Percentiles rank a stretch among this genome's conserved stretches.
Conservation (phyloP, 371 early-diverging fungal genomes). For the Blakeslea trispora region DNA sequence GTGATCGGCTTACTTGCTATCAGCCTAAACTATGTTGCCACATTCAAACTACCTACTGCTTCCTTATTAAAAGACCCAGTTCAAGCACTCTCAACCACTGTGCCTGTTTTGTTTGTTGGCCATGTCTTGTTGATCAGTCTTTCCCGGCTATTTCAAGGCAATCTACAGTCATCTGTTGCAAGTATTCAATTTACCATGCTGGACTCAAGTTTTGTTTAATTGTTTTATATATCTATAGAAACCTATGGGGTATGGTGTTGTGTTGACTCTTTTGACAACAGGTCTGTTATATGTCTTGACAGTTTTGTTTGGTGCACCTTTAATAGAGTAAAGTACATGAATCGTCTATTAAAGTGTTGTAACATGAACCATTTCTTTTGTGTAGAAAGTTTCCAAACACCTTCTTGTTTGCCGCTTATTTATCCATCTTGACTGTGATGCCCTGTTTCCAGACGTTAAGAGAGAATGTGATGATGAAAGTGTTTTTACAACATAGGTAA, state of each 20-base stretch:
- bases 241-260: slow-evolving; percentile 29
- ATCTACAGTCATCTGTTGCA: slow-evolving; percentile 13
- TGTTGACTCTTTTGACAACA: slow-evolving; percentile 22
- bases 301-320: slow-evolving; percentile 47
- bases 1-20: slow-evolving; percentile 21
- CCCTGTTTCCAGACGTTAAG: slow-evolving; percentile 32
- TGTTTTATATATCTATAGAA: no score
- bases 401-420: slow-evolving; percentile 40
- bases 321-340: slow-evolving; percentile 32
- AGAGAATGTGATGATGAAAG: slow-evolving; percentile 34
- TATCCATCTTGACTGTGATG: slow-evolving; percentile 40
- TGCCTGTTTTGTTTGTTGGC: slow-evolving; percentile 38
- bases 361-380: not conserved
- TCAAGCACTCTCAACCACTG: slow-evolving; percentile 33
- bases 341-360: not conserved
- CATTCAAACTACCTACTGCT: slow-evolving; percentile 38
- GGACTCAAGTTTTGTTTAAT: not conserved
- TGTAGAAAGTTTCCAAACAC: slow-evolving; percentile 44
- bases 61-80: slow-evolving; percentile 44
- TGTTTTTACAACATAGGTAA: slow-evolving; percentile 49
- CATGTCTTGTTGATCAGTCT: slow-evolving; percentile 30
- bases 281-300: slow-evolving; percentile 35
- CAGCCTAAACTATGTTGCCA: slow-evolving; percentile 36
- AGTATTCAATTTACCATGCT: not conserved
- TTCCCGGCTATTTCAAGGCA: slow-evolving; percentile 20